These are phyloP conservation scores for Stephania japonica DNA, from an alignment of 164 flowering plant species.

Conservation along the genomic window DNA sequence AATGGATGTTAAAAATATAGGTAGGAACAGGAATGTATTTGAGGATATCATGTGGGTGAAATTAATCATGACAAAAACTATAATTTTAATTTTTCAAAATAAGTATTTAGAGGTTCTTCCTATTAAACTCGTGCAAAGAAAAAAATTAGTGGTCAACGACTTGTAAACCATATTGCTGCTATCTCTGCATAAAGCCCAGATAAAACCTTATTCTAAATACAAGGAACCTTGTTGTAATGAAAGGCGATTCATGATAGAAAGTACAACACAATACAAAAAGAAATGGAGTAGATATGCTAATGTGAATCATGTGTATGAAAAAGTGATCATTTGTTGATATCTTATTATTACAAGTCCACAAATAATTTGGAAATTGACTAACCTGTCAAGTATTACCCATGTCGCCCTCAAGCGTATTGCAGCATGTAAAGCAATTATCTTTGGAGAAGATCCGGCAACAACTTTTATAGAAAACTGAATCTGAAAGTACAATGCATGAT, in stretches of 20 bases:
- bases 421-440: slow-evolving; percentile 37
- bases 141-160: background rate
- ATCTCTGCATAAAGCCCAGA: no score
- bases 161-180: background rate
- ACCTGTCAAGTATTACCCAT: slow-evolving; percentile 72
- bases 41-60: background rate
- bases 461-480: slow-evolving; percentile 35
- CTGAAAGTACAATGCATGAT: slow-evolving; percentile 23
- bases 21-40: background rate
- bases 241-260: background rate
- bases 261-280: background rate
- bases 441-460: slow-evolving; percentile 35
- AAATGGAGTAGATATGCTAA: background rate
- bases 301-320: background rate
- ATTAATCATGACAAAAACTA: background rate
- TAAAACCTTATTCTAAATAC: background rate
- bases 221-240: background rate
- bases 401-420: slow-evolving; percentile 37
- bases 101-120: background rate
- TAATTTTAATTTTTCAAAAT: background rate
- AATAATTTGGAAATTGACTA: slow-evolving; percentile 4
- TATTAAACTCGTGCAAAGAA: background rate
- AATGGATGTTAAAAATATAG: no score
- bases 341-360: background rate
- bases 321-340: background rate